A percentile compares a stretch with the other conserved stretches of the same genome.
These are phyloP conservation scores for Tricholoma saponaceum DNA, from an alignment of 768 basidiomycete species.

Conservation along the genomic window DNA sequence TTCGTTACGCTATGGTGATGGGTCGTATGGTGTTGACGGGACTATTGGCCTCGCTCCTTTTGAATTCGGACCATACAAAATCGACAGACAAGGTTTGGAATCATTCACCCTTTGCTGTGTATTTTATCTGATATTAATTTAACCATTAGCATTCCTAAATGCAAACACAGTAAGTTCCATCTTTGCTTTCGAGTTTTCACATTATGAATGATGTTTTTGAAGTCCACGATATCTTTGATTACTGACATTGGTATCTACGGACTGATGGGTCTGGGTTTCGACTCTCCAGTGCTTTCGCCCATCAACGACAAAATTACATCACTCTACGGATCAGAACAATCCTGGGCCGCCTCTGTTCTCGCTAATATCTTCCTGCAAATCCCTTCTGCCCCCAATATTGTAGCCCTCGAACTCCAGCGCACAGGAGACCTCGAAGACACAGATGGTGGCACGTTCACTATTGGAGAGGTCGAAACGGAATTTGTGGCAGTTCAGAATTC, in stretches of 20 bases:
- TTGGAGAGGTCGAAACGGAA: conserved; percentile 37
- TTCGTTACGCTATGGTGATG: conserved; percentile 30
- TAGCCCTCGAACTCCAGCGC: conserved; percentile 39
- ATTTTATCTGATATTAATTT: not conserved
- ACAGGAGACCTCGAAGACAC: conserved; percentile 36
- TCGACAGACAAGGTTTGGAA: conserved; percentile 15
- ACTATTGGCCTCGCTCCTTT: conserved; percentile 29
- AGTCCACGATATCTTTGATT: conserved; percentile 10
- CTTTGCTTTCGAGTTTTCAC: not conserved
- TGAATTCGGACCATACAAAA: conserved; percentile 25
- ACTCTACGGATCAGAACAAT: conserved; percentile 20
- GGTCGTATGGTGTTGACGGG: conserved; percentile 28
- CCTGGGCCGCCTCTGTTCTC: conserved; percentile 33
- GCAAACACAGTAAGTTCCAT: conserved; percentile 9
- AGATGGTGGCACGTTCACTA: conserved; percentile 35
- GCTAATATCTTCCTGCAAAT: conserved; percentile 35
- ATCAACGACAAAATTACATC: conserved; percentile 23
- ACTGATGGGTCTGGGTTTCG: conserved; percentile 31
- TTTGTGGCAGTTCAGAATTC: conserved; percentile 25
- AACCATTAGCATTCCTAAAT: conserved; percentile 28
- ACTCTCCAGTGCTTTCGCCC: conserved; percentile 22
- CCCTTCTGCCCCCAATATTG: conserved; percentile 29
- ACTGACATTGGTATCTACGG: conserved; percentile 26
- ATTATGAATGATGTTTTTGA: not conserved
- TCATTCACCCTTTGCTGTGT: not conserved